These are phyloP conservation scores for Ophiosphaerella narmari DNA, from an alignment of 2,329 filamentous ascomycete genomes.

Conservation along the genomic window DNA sequence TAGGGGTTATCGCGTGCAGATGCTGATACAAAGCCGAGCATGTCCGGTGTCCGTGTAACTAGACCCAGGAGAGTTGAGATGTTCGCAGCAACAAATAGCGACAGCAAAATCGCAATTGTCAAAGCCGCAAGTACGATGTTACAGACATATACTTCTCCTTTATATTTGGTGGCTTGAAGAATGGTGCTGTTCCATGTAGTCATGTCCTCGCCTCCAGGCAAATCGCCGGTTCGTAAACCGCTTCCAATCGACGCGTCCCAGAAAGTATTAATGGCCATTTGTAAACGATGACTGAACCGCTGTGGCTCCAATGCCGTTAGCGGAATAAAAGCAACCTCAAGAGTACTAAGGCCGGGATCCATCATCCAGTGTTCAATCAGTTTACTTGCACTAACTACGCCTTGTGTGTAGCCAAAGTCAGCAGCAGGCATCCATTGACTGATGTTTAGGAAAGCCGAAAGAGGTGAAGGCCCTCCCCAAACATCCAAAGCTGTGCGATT, in stretches of 20 bases:
- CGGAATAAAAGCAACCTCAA: background rate
- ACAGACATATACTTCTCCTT: slow-evolving; percentile 3
- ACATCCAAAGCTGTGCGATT: background rate
- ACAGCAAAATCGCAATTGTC: slow-evolving; percentile 1
- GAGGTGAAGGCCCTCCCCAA: background rate
- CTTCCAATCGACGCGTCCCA: slow-evolving; percentile 5
- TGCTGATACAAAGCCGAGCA: slow-evolving; percentile 8
- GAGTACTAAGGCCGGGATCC: background rate
- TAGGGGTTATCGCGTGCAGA: slow-evolving; percentile 10
- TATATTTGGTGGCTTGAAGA: background rate
- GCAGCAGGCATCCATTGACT: background rate
- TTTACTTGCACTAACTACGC: background rate
- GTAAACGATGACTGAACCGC: slow-evolving; percentile 4
- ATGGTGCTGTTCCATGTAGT: slow-evolving; percentile 1
- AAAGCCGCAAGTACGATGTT: background rate
- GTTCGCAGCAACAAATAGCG: slow-evolving; percentile 1
- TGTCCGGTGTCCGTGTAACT: slow-evolving; percentile 9
- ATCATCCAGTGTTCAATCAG: slow-evolving; percentile 1
- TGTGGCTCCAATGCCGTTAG: background rate
- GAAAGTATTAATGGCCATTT: slow-evolving; percentile 13
- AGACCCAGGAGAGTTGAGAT: slow-evolving; percentile 2
- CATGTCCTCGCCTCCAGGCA: background rate
- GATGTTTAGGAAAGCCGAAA: background rate
- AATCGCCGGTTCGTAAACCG: background rate
- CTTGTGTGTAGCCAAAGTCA: background rate